Base-by-base conservation (phyloP, 1,139 yeast genomes). In the Scheffersomyces insectosa region DNA sequence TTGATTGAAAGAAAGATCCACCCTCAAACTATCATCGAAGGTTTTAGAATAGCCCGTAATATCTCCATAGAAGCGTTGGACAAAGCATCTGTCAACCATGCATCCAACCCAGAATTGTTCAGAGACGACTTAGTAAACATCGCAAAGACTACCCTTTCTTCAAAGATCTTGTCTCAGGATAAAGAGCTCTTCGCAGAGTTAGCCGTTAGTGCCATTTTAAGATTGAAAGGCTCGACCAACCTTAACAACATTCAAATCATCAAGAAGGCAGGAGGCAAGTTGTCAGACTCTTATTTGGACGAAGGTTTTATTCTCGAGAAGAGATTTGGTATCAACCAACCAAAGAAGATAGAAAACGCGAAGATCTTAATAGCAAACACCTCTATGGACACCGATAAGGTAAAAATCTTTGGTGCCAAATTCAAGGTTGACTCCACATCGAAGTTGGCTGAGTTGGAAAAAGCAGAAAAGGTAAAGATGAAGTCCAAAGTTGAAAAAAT, bases 11-110 rank as follows among this genome's bases (percentile, higher is more conserved):
- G 85, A 63, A 91, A 87, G 64, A 93, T 93, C 48, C 99, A 95
- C 66, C 99, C 99, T 29, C 99, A 93, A 68, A 93, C 97, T 3
- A 91, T 93, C 58, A 90, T 93, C 55, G 97, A 90, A 65, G 99
- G 99, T 45, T 93, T 78, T 67, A 79, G 99, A 68, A 81, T 90
- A 54, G 99, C 98, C 8, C 75, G 91, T 14, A 77, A 75, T 44
- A 89, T 90, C 13, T 96, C 99, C 1, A 69, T 93, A 42, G 75
- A 69, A n/a, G 93, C 96, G 3, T 77, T 93, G 55, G 87, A 84
- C 48, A 79, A 78, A 51, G 76, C 82, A 39, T 91, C 98, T 1
- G 82, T 87, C 29, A 95, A 93, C 64, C 80, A 87, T 55, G 85
- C 86, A 37, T 59, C 66, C 31, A 72, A 88, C 58, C 59, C 76